Evolutionary conservation across 805 yeast genomes (phyloP), one percentile per base, ranked within the genome.

Genomic region (Candida loeiensis): DNA sequence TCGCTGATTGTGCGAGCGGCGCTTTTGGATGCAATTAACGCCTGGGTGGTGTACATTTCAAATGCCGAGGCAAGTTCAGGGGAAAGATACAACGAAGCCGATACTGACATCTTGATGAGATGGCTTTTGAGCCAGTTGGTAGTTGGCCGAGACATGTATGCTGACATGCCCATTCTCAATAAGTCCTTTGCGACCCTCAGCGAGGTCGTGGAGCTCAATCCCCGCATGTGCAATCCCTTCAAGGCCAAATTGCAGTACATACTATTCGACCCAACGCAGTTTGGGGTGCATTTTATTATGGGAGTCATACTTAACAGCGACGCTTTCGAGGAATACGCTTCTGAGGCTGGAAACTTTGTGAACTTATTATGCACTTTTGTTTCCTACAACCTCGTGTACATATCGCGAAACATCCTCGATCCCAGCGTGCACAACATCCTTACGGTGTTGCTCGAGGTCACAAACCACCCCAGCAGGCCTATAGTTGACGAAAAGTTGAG

Each of bases 381-480:
- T 17, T 79, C 75, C 35, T 50, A 61, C n/a, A 77, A 77, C 48
- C 57, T 74, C 8, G 44, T 75, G 0, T 55, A 59, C 28, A 51
- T 80, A 6, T 61, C 77, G 1, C 52, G 65, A 14, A 58, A 63
- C 26, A 49, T 80, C 8, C 49, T 61, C 1, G 59, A 63, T 25
- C 58, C 63, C 11, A 46, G 54, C 2, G 59, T 63, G 22, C 61
- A 67, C 30, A 59, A 59, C 12, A 70, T 76, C 37, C 59, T 83
- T 12, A 64, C 72, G 14, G 67, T 76, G 18, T 56, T 83, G 14
- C 44, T 81, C 13, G 66, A 66, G 38, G 53, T 85, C 37, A 77
- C 89, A 0, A 69, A 73, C 43, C 71, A 73, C 37, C 79, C 81
- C 1, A 77, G 82, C 2, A 45, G 58, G 4, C 83, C 93, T 0